Percentiles rank a stretch among this genome's conserved stretches.
phyloP scores from a whole-genome alignment of 2,329 filamentous ascomycete genomes.

The Akanthomyces lecanii region DNA sequence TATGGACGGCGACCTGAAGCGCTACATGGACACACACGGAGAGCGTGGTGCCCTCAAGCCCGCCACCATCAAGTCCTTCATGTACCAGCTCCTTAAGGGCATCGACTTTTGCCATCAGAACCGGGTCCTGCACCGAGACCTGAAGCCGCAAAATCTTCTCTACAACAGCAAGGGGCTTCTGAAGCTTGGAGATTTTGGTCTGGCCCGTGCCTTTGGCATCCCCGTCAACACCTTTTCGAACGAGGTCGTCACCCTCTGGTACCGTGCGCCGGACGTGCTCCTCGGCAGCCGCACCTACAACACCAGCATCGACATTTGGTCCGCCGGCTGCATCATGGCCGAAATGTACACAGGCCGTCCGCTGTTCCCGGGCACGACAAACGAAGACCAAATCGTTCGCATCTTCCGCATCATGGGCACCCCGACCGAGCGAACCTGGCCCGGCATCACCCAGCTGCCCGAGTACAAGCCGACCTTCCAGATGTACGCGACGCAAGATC shows the following conservation, averaged over 20 bases:
- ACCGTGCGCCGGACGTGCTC: constrained; percentile 91
- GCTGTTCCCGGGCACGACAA: constrained; percentile 94
- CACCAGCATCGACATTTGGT: constrained; percentile 99
- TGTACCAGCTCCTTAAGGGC: constrained; percentile 93
- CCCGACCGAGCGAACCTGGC: constrained; percentile 91
- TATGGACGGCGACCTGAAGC: constrained; percentile 98
- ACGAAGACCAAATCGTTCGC: constrained; percentile 93
- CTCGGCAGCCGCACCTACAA: constrained; percentile 95
- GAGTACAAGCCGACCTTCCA: constrained; percentile 97
- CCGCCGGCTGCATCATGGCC: constrained; percentile 98
- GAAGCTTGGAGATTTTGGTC: constrained; percentile 91
- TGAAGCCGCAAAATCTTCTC: constrained; percentile 94
- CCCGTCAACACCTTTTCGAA: constrained; percentile 98
- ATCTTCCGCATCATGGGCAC: constrained; percentile 99
- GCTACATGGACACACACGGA: constrained; percentile 94
- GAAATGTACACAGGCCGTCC: constrained; percentile 98
- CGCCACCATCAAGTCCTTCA: constrained; percentile 94
- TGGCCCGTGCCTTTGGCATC: constrained; percentile 92
- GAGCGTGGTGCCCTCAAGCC: constrained; percentile 87
- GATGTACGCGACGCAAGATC: constrained; percentile 88
- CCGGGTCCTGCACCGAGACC: constrained; percentile 86
- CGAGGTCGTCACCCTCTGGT: constrained; percentile 97
- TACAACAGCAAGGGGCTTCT: constrained; percentile 89
- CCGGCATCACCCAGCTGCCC: constrained; percentile 89
- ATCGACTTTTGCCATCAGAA: constrained; percentile 99